A percentile compares a stretch with the other conserved stretches of the same genome.
Evolutionary conservation across 2,329 filamentous ascomycete species (phyloP).

Genomic region (Colletotrichum tamarilloi): DNA sequence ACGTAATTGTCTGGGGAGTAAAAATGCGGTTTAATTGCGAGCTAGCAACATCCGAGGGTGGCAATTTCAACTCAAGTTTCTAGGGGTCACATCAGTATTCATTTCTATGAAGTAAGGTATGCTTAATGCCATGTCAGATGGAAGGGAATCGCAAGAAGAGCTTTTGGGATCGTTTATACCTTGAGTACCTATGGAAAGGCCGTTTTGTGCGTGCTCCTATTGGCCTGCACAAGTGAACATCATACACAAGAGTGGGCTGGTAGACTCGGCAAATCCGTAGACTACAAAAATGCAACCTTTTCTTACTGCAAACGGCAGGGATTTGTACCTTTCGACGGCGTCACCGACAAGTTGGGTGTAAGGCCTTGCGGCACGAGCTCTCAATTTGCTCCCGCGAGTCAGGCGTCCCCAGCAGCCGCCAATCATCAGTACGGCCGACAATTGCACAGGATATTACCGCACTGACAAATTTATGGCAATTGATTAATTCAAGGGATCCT

Average conservation of each 20-base stretch:
- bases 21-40: no score
- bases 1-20: no score
- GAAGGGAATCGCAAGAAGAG: background rate
- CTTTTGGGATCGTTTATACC: background rate
- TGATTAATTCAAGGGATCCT: background rate
- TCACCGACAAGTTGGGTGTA: background rate
- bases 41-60: no score
- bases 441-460: background rate
- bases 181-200: background rate
- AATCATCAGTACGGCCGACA: background rate
- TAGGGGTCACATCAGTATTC: no score
- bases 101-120: no score
- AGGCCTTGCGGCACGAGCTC: background rate
- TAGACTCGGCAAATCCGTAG: background rate
- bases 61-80: no score
- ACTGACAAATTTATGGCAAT: background rate
- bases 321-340: background rate
- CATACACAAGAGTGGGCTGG: background rate
- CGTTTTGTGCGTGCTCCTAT: background rate
- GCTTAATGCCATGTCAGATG: background rate
- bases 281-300: background rate
- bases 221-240: background rate
- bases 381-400: background rate
- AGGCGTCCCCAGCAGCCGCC: background rate
- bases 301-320: background rate